Conservation (phyloP, 768 basidiomycete species). For the Phallus indusiatus region DNA sequence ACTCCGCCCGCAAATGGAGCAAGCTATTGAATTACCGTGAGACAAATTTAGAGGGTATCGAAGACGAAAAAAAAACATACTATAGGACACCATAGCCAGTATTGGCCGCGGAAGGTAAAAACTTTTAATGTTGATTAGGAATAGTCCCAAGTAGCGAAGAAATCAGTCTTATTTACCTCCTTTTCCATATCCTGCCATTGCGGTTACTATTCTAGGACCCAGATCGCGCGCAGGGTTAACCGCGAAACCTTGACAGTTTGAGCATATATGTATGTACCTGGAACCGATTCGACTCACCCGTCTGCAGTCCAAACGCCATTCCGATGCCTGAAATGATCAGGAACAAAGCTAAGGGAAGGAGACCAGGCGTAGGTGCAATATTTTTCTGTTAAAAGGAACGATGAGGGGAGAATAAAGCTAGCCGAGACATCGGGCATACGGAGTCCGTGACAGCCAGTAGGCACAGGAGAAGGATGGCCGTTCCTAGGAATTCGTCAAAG, state of each 20-base stretch:
- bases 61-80: constrained; percentile 46
- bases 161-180: constrained; percentile 18
- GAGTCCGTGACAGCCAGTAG: constrained; percentile 47
- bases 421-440: not conserved
- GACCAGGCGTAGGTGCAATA: constrained; percentile 35
- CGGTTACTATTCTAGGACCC: constrained; percentile 57
- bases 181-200: constrained; percentile 65
- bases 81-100: constrained; percentile 67
- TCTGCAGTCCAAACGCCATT: constrained; percentile 50
- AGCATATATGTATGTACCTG: not conserved
- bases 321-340: constrained; percentile 49
- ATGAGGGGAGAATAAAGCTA: not conserved
- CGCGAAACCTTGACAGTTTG: constrained; percentile 35
- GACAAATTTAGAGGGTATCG: not conserved
- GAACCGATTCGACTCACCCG: constrained; percentile 21
- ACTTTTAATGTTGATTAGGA: not conserved
- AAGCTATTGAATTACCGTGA: not conserved
- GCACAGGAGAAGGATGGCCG: constrained; percentile 43
- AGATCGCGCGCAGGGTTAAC: constrained; percentile 68
- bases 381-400: constrained; percentile 23
- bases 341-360: constrained; percentile 48
- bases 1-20: constrained; percentile 1
- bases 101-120: constrained; percentile 37
- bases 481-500: constrained; percentile 46
- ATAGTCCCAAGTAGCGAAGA: constrained; percentile 2